Evolutionary conservation across 352 stramenopile species (phyloP), one percentile per base, ranked within the genome.

Genomic region (Phytophthora podocarpi): DNA sequence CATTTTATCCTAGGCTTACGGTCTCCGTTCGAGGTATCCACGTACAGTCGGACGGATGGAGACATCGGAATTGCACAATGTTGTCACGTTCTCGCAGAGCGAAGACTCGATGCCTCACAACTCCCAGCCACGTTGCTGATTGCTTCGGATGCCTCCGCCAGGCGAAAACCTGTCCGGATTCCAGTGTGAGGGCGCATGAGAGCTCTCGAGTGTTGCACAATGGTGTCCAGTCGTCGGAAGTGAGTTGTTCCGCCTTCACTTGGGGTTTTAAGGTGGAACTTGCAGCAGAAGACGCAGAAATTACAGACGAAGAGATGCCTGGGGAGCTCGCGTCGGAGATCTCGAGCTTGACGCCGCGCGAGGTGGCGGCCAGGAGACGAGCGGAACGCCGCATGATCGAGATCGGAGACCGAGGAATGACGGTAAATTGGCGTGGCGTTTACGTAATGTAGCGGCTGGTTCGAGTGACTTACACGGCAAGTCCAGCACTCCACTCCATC

Each of bases 41-140:
- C 67, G 18, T 64, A 85, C 76, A 53, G 20, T 93, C 70, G 73
- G 78, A 49, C 37, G 76, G 70, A 87, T 91, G 47, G 39, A 91
- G 45, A 80, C 62, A 89, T 71, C 21, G 74, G 84, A 82, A 82
- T 27, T 81, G 72, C 30, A 85, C 69, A 39, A 71, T 30, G 20
- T 49, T 30, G 39, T 70, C 36, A 39, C 36, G 48, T 60, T 93
- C 83, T 1, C 72, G 67, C 28, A 95, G 36, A 24, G 67, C 69
- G 37, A 93, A 76, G 2, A 89, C 76, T 2, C 56, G 35, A 3
- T 67, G 58, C 0, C 57, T 63, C 0, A 96, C 28, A 13, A 91
- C 78, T 45, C 87, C 85, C 12, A 76, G 40, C 75, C 80, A 95
- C 30, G 53, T 55, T 50, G 43, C 21, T 11, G 4, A 31, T 18